Conservation (phyloP, 1,139 yeast genomes). For the Sugiyamaella pinicola region DNA sequence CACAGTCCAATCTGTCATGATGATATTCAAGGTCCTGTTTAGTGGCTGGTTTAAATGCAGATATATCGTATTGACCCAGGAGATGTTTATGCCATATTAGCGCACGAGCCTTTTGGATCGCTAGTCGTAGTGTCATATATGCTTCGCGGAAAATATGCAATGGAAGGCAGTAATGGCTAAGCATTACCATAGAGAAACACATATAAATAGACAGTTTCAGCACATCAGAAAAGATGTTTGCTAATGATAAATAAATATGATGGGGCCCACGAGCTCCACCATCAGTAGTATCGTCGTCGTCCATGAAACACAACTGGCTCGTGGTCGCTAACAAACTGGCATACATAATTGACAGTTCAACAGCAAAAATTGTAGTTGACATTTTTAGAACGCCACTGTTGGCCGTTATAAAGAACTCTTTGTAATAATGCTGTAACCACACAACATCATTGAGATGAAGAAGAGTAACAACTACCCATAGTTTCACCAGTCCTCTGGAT, state of each 20-base stretch:
- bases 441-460: slow-evolving; percentile 33
- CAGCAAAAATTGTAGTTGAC: slow-evolving; percentile 30
- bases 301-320: slow-evolving; percentile 23
- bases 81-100: slow-evolving; percentile 34
- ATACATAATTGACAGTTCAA: slow-evolving; percentile 32
- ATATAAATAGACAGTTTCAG: slow-evolving; percentile 31
- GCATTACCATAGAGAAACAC: slow-evolving; percentile 33
- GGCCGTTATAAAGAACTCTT: slow-evolving; percentile 19
- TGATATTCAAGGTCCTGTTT: slow-evolving; percentile 56
- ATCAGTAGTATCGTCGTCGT: neutral
- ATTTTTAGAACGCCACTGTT: slow-evolving; percentile 24
- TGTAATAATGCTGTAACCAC: slow-evolving; percentile 29
- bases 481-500: slow-evolving; percentile 19
- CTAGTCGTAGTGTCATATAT: slow-evolving; percentile 34
- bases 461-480: slow-evolving; percentile 27
- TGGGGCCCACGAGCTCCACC: neutral
- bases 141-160: slow-evolving; percentile 37
- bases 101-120: slow-evolving; percentile 34
- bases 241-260: slow-evolving; percentile 17
- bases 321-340: slow-evolving; percentile 28
- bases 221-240: slow-evolving; percentile 27
- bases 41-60: slow-evolving; percentile 55
- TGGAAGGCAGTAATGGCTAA: slow-evolving; percentile 36
- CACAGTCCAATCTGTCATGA: slow-evolving; percentile 48
- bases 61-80: slow-evolving; percentile 36